These are phyloP conservation scores for Carex littledalei DNA, from an alignment of 176 grass and related monocot genomes.

Conservation along the genomic window DNA sequence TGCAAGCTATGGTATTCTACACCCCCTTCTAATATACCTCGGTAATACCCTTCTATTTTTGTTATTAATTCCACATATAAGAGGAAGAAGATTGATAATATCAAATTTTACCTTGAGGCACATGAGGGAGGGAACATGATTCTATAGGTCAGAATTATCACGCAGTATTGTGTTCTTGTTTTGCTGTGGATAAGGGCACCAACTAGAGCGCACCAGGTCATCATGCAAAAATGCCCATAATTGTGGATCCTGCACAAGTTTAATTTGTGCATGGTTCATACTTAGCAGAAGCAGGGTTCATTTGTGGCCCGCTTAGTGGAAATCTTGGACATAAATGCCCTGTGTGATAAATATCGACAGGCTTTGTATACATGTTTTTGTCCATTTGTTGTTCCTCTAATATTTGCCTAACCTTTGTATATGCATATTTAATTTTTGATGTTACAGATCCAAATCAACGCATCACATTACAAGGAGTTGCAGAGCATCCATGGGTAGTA, in stretches of 20 bases:
- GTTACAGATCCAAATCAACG: slow-evolving; percentile 52
- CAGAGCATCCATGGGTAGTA: slow-evolving; percentile 75
- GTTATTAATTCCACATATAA: background rate
- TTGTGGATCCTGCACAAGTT: background rate
- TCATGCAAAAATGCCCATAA: background rate
- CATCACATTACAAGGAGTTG: slow-evolving; percentile 52
- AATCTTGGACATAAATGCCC: background rate
- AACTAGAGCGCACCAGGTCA: background rate
- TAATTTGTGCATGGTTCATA: background rate
- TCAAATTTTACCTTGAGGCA: background rate
- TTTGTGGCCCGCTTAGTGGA: background rate
- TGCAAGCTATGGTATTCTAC: background rate
- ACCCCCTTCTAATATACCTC: background rate
- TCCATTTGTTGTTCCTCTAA: background rate
- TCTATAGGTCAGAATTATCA: background rate
- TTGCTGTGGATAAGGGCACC: background rate
- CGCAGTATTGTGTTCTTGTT: no score
- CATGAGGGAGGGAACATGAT: background rate
- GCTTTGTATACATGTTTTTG: background rate
- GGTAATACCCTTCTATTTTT: background rate
- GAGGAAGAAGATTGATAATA: background rate
- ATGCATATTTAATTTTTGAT: background rate
- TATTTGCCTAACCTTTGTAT: background rate
- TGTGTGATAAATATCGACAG: background rate
- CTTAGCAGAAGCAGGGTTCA: background rate